These are phyloP conservation scores for Ceriops zippeliana DNA, from an alignment of 345 rosid genomes.

Conservation along the genomic window DNA sequence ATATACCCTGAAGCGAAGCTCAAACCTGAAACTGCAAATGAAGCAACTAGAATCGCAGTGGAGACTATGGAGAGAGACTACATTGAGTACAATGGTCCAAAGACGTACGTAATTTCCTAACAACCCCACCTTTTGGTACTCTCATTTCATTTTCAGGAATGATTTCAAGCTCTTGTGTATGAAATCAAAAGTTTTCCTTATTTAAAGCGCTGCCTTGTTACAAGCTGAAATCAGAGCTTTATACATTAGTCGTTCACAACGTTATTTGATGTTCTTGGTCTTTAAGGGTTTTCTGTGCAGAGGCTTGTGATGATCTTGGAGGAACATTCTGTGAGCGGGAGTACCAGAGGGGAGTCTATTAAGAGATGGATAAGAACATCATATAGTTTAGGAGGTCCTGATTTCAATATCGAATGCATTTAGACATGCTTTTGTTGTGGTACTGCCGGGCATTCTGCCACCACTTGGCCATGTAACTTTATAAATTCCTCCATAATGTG, in stretches of 20 bases:
- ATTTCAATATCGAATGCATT: background rate
- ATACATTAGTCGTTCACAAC: no score
- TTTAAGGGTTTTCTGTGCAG: constrained; percentile 36
- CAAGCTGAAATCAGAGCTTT: no score
- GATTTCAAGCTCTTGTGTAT: no score
- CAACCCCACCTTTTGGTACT: no score
- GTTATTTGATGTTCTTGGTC: background rate
- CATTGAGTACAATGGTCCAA: constrained; percentile 28
- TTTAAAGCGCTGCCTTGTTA: no score
- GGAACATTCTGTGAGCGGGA: constrained; percentile 30
- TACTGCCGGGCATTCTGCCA: background rate
- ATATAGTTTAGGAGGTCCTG: background rate
- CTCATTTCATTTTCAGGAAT: no score
- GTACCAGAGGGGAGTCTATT: constrained; percentile 31
- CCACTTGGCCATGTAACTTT: background rate
- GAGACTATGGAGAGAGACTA: constrained; percentile 28
- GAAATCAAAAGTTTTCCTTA: no score
- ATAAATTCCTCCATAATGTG: background rate
- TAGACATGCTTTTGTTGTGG: background rate
- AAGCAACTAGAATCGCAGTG: constrained; percentile 5
- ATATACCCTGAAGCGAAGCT: constrained; percentile 57
- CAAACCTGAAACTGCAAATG: constrained; percentile 14
- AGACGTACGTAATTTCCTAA: constrained; percentile 37
- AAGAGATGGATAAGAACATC: background rate
- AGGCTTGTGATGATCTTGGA: constrained; percentile 39